Base-by-base conservation (phyloP, 2,329 filamentous ascomycete species). In the Ophiostoma tasmaniense region DNA sequence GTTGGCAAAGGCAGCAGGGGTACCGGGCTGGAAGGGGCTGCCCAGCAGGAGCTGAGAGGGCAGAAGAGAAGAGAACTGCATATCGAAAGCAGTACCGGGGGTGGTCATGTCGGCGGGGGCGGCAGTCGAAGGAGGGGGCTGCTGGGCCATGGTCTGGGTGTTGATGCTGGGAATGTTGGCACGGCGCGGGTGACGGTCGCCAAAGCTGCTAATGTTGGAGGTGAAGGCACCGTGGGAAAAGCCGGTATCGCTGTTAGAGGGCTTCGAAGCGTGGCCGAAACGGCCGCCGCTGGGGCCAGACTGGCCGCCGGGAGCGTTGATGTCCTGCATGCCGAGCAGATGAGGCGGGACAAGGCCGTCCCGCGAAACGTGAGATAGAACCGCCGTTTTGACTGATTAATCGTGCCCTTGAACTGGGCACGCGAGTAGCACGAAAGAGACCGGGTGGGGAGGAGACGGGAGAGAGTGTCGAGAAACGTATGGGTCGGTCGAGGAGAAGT, bases 41-140 rank as follows among this genome's bases (percentile, higher is more conserved):
- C 95, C 95, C 66, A 98, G 89, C 33, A 99, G 87, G 74, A 99
- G 84, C 80, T 97, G 92, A 42, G 94, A 98, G 45, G 95, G 95
- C 50, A 99, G 87, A 73, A 99, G 85, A 73, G 95, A 94, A 13
- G 95, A 97, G 80, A 97, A 98, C 81, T 98, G 95, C 94, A 98
- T 97, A 77, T 98, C 95, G 77, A 93, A 96, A 61, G 87, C 92
- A 67, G 92, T 94, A 61, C 91, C 93, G 20, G 95, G 93, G 30
- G 91, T 94, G 73, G 90, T 84, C 87, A 97, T 87, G 73, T 96
- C 93, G 75, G 85, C 86, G 70, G 81, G 82, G 77, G 84, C 87
- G 33, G 66, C 35, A 35, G 80, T 79, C 25, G 80, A 78, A 25
- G 79, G 75, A 68, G 76, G 73, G 8, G 64, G 61, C 33, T 73